These are phyloP conservation scores for Fusarium xyrophilum DNA, from an alignment of 2,329 filamentous ascomycete genomes.

Conservation along the genomic window DNA sequence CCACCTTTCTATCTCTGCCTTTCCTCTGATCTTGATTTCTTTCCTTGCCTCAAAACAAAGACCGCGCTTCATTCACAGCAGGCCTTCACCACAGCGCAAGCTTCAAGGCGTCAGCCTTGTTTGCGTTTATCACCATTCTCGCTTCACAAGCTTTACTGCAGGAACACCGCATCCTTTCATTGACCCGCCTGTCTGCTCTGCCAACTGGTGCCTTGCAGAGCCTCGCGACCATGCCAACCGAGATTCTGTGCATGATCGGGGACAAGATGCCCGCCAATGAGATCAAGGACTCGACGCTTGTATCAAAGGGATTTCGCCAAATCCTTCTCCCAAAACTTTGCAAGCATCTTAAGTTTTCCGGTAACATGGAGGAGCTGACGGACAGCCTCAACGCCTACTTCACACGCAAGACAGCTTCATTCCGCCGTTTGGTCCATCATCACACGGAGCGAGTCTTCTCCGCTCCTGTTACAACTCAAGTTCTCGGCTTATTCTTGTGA, in stretches of 20 bases:
- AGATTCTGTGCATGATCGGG: not conserved
- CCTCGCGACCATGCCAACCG: not conserved
- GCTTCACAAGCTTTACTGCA: too few species aligned
- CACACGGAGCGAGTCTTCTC: too few species aligned
- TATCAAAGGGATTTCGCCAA: not conserved
- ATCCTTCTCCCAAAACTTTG: not conserved
- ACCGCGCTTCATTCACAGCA: not conserved
- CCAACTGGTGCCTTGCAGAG: not conserved
- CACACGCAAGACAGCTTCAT: too few species aligned
- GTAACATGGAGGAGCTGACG: not conserved
- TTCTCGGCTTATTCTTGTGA: too few species aligned
- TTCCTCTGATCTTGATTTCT: not conserved
- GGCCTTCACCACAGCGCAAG: too few species aligned
- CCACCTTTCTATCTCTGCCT: too few species aligned
- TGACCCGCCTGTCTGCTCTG: too few species aligned
- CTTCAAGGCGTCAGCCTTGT: too few species aligned
- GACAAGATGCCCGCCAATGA: not conserved
- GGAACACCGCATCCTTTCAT: too few species aligned
- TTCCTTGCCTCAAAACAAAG: accelerated
- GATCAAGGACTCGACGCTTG: not conserved
- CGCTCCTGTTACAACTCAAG: too few species aligned
- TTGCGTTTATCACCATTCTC: too few species aligned
- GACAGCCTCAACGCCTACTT: not conserved
- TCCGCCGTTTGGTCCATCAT: too few species aligned
- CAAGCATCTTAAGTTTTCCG: not conserved